phyloP scores from a whole-genome alignment of 495 filamentous ascomycete species.

The Penicillium alfredii region DNA sequence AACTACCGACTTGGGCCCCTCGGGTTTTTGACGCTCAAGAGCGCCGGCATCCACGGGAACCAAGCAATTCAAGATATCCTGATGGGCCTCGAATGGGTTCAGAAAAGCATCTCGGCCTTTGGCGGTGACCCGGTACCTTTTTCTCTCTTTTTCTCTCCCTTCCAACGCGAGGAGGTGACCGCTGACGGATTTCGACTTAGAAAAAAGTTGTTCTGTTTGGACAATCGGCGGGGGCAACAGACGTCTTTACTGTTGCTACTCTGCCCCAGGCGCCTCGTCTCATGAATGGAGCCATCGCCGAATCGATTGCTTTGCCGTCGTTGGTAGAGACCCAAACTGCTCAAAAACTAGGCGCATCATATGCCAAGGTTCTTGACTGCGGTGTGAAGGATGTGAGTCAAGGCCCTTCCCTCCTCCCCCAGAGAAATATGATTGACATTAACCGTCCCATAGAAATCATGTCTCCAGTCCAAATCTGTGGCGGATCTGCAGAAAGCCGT shows the following conservation, averaged over 20 bases:
- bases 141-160: neutral
- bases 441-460: conserved; percentile 16
- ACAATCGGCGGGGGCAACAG: conserved; percentile 34
- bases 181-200: conserved; percentile 1
- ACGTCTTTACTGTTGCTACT: conserved; percentile 27
- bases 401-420: neutral
- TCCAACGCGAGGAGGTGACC: neutral
- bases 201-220: conserved; percentile 36
- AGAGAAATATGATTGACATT: too few relatives aligned
- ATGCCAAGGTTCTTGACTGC: conserved; percentile 23
- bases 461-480: conserved; percentile 10
- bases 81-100: conserved; percentile 27
- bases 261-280: conserved; percentile 30
- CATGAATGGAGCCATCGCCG: conserved; percentile 26
- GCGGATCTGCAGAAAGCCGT: conserved; percentile 13
- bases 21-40: conserved; percentile 23
- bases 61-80: conserved; percentile 23
- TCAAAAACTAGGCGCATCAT: conserved; percentile 17
- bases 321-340: conserved; percentile 8
- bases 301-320: conserved; percentile 29
- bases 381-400: conserved; percentile 19
- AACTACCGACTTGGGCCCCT: conserved; percentile 36
- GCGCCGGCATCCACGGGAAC: conserved; percentile 25
- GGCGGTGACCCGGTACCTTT: conserved; percentile 26
- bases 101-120: conserved; percentile 27